Evolutionary conservation across 2,329 filamentous ascomycete genomes (phyloP), one percentile per base, ranked within the genome.

Genomic region (Karstenula rhodostoma): DNA sequence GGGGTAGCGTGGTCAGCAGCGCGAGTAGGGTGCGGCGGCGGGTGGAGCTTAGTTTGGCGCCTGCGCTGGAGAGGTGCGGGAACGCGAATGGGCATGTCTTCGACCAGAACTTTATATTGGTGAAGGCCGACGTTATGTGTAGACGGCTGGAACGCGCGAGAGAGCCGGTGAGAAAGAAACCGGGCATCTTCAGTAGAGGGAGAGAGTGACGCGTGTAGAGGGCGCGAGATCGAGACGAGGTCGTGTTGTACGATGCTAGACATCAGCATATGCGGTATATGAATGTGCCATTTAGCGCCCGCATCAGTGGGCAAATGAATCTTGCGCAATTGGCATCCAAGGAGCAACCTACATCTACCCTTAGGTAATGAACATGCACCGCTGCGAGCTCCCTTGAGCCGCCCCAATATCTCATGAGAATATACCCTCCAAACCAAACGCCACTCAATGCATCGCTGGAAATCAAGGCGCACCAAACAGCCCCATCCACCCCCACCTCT

Each of bases 61-160:
- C 76, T 46, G 76, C 76, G 33, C 61, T 78, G 23, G 76, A 78
- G 60, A 67, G 76, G 60, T 77, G 75, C 37, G 76, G 76, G 22
- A 77, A 77, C 64, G 73, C 76, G 27, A 78, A 77, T 51, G 76
- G 76, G 19, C 72, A 77, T 63, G 64, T 76, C 3, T 77, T 77
- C 59, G 75, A 77, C 40, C 71, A 76, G 52, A 73, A 68, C 55
- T 77, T 77, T 50, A 76, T 78, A 27, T 60, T 78, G 33, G 69
- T 78, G 44, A 78, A 77, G 57, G 74, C 76, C 37, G 76, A 78
- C 57, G 76, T 78, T 17, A 76, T 66, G 22, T 78, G 76, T 62
- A 76, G 68, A 62, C 66, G 70, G 52, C 42, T 77, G 35, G 72
- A 73, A 40, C 71, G 66, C 54, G 66, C 67, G 57, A 70, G 61